phyloP scores from a whole-genome alignment of 2,329 filamentous ascomycete genomes.

The Colletotrichum caudatum region DNA sequence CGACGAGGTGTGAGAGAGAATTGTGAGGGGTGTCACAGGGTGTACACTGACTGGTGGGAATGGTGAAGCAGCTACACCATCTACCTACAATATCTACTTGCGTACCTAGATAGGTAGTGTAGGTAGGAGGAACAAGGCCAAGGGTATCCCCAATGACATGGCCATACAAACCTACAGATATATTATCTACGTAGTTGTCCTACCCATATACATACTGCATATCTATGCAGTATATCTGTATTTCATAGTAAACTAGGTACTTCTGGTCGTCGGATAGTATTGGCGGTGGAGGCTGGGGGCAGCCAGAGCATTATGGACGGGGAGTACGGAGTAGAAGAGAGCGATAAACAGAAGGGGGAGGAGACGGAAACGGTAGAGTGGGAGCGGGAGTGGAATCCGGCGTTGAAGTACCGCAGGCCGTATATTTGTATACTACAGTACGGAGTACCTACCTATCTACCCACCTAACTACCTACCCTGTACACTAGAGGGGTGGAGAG shows the following conservation, averaged over 20 bases:
- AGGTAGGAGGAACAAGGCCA: background rate
- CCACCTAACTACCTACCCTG: too few species aligned
- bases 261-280: background rate
- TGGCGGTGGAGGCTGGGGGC: background rate
- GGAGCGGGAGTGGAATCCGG: conserved; percentile 34
- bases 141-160: background rate
- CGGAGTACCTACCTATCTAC: too few species aligned
- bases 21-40: conserved; percentile 13
- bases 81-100: too few species aligned
- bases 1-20: conserved; percentile 4
- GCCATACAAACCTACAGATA: background rate
- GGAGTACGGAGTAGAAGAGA: background rate
- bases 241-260: too few species aligned
- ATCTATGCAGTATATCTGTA: background rate
- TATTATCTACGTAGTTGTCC: too few species aligned
- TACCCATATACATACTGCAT: background rate
- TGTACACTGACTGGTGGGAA: background rate
- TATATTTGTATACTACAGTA: too few species aligned
- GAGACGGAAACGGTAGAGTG: conserved; percentile 16
- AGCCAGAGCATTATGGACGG: background rate
- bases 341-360: background rate
- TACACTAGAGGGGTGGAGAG: conserved; percentile 16
- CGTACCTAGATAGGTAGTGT: too few species aligned
- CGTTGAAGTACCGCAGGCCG: background rate
- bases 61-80: background rate